These are phyloP conservation scores for Wickerhamomyces sydowiorum DNA, from an alignment of 805 yeast genomes.

Conservation along the genomic window DNA sequence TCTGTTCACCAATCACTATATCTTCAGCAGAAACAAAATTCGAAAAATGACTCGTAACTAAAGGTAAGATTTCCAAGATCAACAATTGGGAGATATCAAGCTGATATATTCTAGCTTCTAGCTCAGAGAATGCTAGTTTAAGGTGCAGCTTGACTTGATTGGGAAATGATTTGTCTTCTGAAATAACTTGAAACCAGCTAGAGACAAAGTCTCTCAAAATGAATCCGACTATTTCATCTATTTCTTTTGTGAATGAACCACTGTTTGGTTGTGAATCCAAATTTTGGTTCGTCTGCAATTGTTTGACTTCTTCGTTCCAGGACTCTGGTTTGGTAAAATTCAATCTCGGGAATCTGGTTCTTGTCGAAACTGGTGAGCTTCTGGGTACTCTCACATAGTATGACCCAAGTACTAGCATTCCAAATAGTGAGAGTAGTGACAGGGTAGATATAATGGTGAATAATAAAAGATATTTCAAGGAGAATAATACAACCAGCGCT, in stretches of 20 bases:
- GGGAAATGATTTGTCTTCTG: constrained; percentile 31
- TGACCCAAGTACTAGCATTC: background rate
- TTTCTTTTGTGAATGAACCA: constrained; percentile 28
- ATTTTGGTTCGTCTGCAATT: constrained; percentile 9
- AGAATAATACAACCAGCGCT: background rate
- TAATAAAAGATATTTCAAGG: background rate
- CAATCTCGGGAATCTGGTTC: constrained; percentile 17
- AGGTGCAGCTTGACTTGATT: constrained; percentile 38
- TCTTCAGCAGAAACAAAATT: constrained; percentile 40
- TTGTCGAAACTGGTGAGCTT: constrained; percentile 1
- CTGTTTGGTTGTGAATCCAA: constrained; percentile 4
- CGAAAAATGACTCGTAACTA: constrained; percentile 58
- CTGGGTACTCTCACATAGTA: constrained; percentile 6
- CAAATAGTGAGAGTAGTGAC: background rate
- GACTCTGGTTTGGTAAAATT: constrained; percentile 21
- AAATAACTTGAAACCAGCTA: constrained; percentile 50
- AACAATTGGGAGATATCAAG: constrained; percentile 53
- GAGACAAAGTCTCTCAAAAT: constrained; percentile 47
- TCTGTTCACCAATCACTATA: constrained; percentile 19
- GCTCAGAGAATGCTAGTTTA: constrained; percentile 30
- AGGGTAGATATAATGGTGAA: background rate
- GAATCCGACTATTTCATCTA: constrained; percentile 39
- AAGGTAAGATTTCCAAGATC: constrained; percentile 55
- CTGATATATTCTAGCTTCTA: constrained; percentile 36
- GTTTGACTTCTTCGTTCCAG: constrained; percentile 25